Base-by-base conservation (phyloP, 73 alveolate genomes). In the Blepharisma japonicum region DNA sequence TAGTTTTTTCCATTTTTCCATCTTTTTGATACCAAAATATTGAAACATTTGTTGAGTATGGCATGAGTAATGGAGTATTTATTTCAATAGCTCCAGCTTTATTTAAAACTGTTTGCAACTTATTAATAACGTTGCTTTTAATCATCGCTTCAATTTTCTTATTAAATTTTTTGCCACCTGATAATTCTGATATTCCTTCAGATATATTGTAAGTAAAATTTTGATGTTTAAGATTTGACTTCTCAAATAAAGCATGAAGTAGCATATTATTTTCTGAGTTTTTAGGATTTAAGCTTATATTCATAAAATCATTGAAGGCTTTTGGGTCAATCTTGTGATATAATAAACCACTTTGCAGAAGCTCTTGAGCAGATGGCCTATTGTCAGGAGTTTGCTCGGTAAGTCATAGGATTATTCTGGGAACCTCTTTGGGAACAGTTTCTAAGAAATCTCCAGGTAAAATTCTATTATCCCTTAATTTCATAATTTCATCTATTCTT, bases 281-380 rank as follows among this genome's bases (percentile, higher is more conserved):
- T 48, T 50, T 81, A 18, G 86, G 85, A 50, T 80, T 55, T 14
- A 87, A 68, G 32, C 74, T 68, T 53, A 71, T 70, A 21, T 77
- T 38, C 20, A 85, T 66, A 49, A 81, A 55, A 14, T 71, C 80
- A 55, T 51, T 56, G 47, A 81, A 76, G 45, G 74, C 21, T 50
- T 85, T 78, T 61, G 81, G 81, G 27, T 82, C 79, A 61, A 80
- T 68, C 32, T 82, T 77, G 5, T 39, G 80, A 5, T 48, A 54
- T 18, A 70, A 6, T 2, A 39, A 45, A 4, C 66, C 46, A 47
- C 80, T 70, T 39, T 80, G 55, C 71, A 96, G 81, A 7, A 96
- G 83, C 51, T 88, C 94, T 55, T 86, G 86, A 20, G 92, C 91
- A 20, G 71, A 55, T 23, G 98, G 98, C 39, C 99, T 77, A 56